Percentiles rank a stretch among this genome's conserved stretches.
Evolutionary conservation across 148 eudicot genomes (phyloP).

Genomic region (Fagopyrum tataricum): DNA sequence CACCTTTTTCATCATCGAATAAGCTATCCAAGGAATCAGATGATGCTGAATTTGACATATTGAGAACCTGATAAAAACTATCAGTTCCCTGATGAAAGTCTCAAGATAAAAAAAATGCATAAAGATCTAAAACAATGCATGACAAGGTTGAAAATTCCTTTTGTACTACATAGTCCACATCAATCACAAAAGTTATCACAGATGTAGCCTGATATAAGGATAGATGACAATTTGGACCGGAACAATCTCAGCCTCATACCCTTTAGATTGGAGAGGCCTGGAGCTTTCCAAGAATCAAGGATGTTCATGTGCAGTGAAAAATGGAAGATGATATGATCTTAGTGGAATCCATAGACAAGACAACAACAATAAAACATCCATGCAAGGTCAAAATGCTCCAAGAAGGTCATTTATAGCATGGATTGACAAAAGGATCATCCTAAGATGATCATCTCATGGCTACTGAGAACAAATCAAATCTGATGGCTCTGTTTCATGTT

Average conservation of each 20-base stretch:
- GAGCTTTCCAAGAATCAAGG: not conserved
- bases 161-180: not conserved
- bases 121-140: not conserved
- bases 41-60: conserved; percentile 37
- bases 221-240: not conserved
- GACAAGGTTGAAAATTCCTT: not conserved
- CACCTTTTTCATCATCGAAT: conserved; percentile 51
- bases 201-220: not conserved
- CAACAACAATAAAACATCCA: not conserved
- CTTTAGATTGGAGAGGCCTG: not conserved
- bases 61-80: conserved; percentile 33
- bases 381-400: not conserved
- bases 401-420: not conserved
- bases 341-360: not conserved
- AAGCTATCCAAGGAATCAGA: conserved; percentile 72
- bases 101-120: not conserved
- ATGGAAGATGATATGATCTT: not conserved
- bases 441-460: not conserved
- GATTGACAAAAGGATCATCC: not conserved
- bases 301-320: not conserved
- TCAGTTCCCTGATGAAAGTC: not conserved
- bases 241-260: not conserved
- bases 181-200: not conserved
- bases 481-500: not conserved
- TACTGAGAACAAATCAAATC: not conserved